Base-by-base conservation (phyloP, 1,284 basidiomycete species). In the Singerocomus inundabilis region DNA sequence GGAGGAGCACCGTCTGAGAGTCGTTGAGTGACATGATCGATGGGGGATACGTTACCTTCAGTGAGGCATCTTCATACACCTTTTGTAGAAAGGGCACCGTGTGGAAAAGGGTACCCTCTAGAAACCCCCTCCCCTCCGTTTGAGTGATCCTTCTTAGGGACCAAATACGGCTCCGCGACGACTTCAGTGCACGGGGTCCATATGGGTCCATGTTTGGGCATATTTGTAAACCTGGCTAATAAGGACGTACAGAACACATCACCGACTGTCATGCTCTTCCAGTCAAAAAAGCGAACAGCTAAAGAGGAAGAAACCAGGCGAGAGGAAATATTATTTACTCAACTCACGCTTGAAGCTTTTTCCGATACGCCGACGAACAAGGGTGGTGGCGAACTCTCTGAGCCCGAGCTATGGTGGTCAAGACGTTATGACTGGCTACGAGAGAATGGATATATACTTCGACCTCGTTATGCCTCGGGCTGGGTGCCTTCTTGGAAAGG, bases 401-500 rank as follows among this genome's bases (percentile, higher is more conserved):
- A 49, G 8, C 35, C 33, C 0, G 57, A 58, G 16, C 6, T 25
- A 4, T 72, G 61, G 53, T 73, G 71, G 70, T 36, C 53, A 6
- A 41, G 54, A 29, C 68, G 61, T 16, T 64, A 64, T 13, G 32
- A 38, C 13, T 66, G 64, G 59, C 46, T 69, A 0, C 43, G 52
- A 18, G 49, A 53, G 4, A n/a, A 33, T 0, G 67, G 68, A 0
- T 67, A 70, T 29, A 32, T 54, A 12, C 52, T 69, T 0, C 57
- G 68, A 1, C 40, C 53, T 0, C 57, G 67, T 6, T 67, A 63
- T 41, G 44, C 44, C 15, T 63, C 65, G 0, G 53, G 47, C 10
- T 68, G 67, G 66, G 35, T 51, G 2, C 60, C 63, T 1, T 68
- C 67, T 1, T 66, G 66, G 66, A 39, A 31, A 0, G 37, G 16